phyloP scores from a whole-genome alignment of 2,329 filamentous ascomycete species.

The Elsinoe australis region DNA sequence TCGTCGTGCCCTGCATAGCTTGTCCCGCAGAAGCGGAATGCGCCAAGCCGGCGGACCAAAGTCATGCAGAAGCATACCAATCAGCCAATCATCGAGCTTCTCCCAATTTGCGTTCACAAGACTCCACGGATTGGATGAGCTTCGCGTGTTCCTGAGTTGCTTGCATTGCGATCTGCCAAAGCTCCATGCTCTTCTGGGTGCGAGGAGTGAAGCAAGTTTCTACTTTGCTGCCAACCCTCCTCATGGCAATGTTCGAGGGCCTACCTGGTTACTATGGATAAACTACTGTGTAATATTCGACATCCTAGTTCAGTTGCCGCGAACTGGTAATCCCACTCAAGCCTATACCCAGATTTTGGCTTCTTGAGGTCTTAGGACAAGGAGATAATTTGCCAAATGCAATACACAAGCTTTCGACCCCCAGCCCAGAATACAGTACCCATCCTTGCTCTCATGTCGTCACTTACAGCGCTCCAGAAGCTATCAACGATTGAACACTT shows the following conservation, averaged over 20 bases:
- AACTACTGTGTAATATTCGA: too few relatives aligned
- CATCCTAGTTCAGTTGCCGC: background rate
- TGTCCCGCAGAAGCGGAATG: conserved; percentile 1
- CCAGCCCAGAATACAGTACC: too few relatives aligned
- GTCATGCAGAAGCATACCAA: too few relatives aligned
- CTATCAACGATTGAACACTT: too few relatives aligned
- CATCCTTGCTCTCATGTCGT: too few relatives aligned
- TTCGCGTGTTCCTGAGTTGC: background rate
- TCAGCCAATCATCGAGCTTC: background rate
- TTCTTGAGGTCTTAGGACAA: background rate
- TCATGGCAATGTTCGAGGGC: too few relatives aligned
- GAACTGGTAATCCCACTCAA: background rate
- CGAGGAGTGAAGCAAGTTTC: too few relatives aligned
- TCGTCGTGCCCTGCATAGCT: background rate
- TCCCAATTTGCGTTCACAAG: background rate
- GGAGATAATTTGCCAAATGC: background rate
- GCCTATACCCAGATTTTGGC: background rate
- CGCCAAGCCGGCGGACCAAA: conserved; percentile 11
- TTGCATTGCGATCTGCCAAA: too few relatives aligned
- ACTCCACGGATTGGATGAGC: background rate
- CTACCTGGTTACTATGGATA: too few relatives aligned
- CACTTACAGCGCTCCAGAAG: too few relatives aligned
- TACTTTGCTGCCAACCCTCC: too few relatives aligned
- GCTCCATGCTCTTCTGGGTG: too few relatives aligned
- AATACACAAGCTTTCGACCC: conserved; percentile 1